Base-by-base conservation (phyloP, 2,329 filamentous ascomycete genomes). In the Penicillium crustosum region DNA sequence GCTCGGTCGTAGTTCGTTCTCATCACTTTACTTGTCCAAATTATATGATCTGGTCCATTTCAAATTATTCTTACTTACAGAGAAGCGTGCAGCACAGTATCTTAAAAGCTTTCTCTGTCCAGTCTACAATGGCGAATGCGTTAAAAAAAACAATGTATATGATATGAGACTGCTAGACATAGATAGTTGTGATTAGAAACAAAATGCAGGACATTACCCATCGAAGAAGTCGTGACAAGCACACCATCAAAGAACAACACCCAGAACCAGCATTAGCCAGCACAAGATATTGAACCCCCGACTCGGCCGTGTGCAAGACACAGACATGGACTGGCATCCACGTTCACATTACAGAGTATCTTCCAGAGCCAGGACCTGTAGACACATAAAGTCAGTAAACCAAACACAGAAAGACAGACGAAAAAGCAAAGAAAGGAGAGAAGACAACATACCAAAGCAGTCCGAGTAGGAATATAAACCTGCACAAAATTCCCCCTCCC, bases 401-500 rank as follows among this genome's bases (percentile, higher is more conserved):
- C 23, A n/a, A 8, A 21, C n/a, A 33, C 29, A 27, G 15, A 19
- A 4, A 33, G n/a, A 13, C 17, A 27, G 19, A 48, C 0, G 33
- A 35, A 47, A 6, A 2, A 17, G 13, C 2, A 7, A 29, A 48
- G 31, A 31, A 35, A 31, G 29, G 6, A 12, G 29, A 12, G 21
- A 33, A 9, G 25, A 52, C 79, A 79, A 79, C 82, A 78, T 74
- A 96, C 93, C 74, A 97, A 79, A 21, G 91, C 93, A 61, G 89
- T 92, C 68, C 93, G 83, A 52, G 86, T 86, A 17, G 93, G 93
- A 60, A 96, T 85, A 73, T 99, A 99, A 53, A 97, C 84, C 73
- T 97, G 94, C 48, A 91, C 86, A 79, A 91, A 97, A 77, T 97
- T 97, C 79, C 85, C 89, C 61, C 94, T 82, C 15, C 85, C 85